phyloP scores from a whole-genome alignment of 495 filamentous ascomycete species.

The Apiosordaria backusii region DNA sequence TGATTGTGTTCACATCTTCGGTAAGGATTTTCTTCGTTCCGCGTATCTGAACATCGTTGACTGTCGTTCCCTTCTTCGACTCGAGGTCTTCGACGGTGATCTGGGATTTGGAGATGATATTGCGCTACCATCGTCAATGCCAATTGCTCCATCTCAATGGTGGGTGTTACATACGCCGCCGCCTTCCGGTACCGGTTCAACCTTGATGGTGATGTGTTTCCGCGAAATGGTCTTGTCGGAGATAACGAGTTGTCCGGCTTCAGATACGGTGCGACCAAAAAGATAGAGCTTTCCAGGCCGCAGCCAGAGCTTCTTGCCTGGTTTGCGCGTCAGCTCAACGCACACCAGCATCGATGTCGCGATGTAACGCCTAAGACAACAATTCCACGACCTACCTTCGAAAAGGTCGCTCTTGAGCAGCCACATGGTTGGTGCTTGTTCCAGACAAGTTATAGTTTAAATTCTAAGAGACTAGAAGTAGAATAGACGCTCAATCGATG shows the following conservation, averaged over 20 bases:
- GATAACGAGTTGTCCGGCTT: conserved; percentile 58
- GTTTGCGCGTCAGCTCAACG: conserved; percentile 5
- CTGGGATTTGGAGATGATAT: conserved; percentile 58
- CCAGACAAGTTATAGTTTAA: neutral
- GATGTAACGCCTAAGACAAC: neutral
- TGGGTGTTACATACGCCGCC: conserved; percentile 58
- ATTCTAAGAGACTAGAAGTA: neutral
- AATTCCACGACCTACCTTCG: conserved; percentile 36
- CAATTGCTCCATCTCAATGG: neutral
- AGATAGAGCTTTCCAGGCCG: conserved; percentile 78
- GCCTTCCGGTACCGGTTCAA: conserved; percentile 60
- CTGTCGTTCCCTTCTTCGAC: conserved; percentile 73
- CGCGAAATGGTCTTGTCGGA: conserved; percentile 79
- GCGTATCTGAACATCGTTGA: conserved; percentile 68
- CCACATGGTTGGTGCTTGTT: conserved; percentile 48
- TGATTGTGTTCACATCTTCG: conserved; percentile 59
- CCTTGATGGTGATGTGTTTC: conserved; percentile 76
- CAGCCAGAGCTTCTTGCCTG: conserved; percentile 75
- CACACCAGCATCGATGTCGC: neutral
- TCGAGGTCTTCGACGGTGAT: conserved; percentile 64
- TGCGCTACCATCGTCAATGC: conserved; percentile 39
- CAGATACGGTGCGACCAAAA: conserved; percentile 60
- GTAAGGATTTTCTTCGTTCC: conserved; percentile 51
- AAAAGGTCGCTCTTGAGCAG: conserved; percentile 55
- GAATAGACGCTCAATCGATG: neutral